Percentiles rank a stretch among this genome's conserved stretches.
Evolutionary conservation across 345 rosid species (phyloP).

Genomic region (Eucalyptus sp.): DNA sequence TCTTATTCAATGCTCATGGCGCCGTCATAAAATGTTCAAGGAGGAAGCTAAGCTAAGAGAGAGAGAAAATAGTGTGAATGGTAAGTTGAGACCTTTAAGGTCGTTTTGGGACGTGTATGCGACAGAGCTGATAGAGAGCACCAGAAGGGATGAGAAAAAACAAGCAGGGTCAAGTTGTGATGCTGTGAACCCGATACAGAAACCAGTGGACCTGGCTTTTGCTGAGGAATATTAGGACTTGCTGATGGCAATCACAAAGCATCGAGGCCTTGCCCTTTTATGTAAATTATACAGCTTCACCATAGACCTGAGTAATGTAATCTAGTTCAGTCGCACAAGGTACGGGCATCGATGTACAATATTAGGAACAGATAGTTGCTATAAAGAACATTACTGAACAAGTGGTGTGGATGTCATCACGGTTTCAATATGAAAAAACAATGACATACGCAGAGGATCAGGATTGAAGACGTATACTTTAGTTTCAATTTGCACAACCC

Average conservation of each 20-base stretch:
- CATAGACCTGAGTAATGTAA: neutral
- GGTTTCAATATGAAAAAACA: neutral
- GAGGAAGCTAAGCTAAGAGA: neutral
- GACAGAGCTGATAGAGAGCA: neutral
- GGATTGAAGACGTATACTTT: neutral
- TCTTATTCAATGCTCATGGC: conserved; percentile 13
- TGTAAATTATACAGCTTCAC: neutral
- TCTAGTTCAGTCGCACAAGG: neutral
- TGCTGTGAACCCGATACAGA: conserved; percentile 4
- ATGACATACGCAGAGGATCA: neutral
- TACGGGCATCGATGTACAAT: neutral
- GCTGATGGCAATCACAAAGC: neutral
- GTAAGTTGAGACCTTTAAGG: neutral
- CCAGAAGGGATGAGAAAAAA: conserved; percentile 6
- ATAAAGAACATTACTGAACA: neutral
- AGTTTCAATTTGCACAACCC: neutral
- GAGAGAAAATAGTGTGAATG: neutral
- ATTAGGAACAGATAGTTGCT: neutral
- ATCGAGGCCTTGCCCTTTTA: neutral
- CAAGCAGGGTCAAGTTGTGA: neutral
- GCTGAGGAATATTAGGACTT: neutral
- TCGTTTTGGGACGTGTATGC: neutral
- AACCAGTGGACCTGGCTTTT: conserved; percentile 21
- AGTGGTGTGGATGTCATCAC: neutral
- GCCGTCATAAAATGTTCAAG: neutral